phyloP scores from a whole-genome alignment of 169 alveolate genomes.

The Cryptosporidium sp. region DNA sequence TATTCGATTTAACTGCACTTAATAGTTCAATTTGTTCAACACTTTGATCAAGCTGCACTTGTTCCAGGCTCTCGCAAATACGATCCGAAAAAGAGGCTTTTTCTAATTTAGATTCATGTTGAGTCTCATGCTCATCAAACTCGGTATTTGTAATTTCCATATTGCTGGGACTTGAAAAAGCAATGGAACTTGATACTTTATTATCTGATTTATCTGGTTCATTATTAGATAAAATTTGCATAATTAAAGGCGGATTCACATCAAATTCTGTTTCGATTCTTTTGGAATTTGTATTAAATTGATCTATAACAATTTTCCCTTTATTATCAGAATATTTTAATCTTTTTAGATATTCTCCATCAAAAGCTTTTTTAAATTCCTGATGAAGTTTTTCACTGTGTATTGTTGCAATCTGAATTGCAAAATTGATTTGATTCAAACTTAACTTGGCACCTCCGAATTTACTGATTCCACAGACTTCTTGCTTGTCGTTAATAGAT shows the following conservation, averaged over 20 bases:
- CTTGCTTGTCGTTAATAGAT: conserved; percentile 35
- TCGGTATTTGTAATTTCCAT: background rate
- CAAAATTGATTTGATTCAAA: conserved; percentile 35
- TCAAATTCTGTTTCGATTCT: background rate
- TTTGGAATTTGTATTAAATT: background rate
- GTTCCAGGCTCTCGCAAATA: conserved; percentile 50
- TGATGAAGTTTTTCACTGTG: conserved; percentile 55
- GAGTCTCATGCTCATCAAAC: background rate
- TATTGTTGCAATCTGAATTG: conserved; percentile 57
- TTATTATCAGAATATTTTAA: background rate
- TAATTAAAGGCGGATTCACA: background rate
- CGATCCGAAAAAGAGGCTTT: conserved; percentile 24
- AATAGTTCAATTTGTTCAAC: conserved; percentile 22
- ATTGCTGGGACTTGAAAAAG: background rate
- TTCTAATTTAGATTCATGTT: conserved; percentile 4
- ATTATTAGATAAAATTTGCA: background rate
- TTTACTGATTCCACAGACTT: conserved; percentile 51
- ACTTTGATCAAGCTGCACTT: conserved; percentile 53
- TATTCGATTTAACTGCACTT: conserved; percentile 36
- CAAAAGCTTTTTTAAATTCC: conserved; percentile 26
- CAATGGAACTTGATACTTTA: background rate
- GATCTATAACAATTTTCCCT: background rate
- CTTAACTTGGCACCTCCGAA: conserved; percentile 53
- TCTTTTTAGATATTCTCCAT: background rate
- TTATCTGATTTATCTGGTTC: background rate